Evolutionary conservation across 2,329 filamentous ascomycete genomes (phyloP).

Genomic region (Colletotrichum sp.): DNA sequence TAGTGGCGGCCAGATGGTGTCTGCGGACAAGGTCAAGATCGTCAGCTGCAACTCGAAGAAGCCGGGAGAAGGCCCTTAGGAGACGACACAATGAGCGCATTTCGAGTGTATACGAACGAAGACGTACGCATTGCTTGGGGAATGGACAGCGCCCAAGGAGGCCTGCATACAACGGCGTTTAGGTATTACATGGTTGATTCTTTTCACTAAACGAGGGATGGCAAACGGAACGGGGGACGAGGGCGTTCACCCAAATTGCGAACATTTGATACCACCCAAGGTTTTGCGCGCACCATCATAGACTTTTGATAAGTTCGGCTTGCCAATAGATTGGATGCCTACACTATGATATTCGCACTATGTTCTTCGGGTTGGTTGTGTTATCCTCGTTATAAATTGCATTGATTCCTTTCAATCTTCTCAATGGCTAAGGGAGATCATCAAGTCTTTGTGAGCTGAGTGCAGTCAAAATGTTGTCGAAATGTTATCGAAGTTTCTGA

Average conservation of each 20-base stretch:
- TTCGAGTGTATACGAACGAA: neutral
- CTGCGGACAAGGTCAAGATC: slow-evolving; percentile 95
- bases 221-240: neutral
- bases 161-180: slow-evolving; percentile 19
- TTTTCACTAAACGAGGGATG: neutral
- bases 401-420: neutral
- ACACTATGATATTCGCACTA: neutral
- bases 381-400: neutral
- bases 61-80: slow-evolving; percentile 44
- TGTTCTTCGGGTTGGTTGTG: neutral
- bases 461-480: neutral
- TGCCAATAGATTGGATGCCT: slow-evolving; percentile 6
- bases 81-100: neutral
- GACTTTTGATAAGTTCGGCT: neutral
- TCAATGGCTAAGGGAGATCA: neutral
- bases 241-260: slow-evolving; percentile 15
- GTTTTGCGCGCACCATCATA: slow-evolving; percentile 5
- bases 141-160: neutral
- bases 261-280: slow-evolving; percentile 16
- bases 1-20: slow-evolving; percentile 72
- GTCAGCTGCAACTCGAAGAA: slow-evolving; percentile 95
- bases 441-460: neutral
- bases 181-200: neutral
- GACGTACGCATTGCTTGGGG: neutral
- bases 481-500: neutral